These are phyloP conservation scores for Cryoendolithus antarcticus DNA, from an alignment of 2,329 filamentous ascomycete genomes.

Conservation along the genomic window DNA sequence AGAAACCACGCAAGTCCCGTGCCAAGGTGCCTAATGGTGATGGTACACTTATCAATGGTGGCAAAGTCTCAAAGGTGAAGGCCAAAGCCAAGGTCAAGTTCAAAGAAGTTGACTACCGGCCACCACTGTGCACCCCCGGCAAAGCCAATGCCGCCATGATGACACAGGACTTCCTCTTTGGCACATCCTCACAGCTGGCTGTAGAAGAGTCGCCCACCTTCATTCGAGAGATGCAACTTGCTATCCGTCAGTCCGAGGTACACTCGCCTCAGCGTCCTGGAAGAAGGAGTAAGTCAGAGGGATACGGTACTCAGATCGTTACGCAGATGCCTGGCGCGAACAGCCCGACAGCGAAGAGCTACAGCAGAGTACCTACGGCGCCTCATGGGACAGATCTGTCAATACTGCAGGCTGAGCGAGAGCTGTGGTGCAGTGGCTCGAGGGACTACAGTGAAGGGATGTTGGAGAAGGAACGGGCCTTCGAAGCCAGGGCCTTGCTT, in stretches of 20 bases:
- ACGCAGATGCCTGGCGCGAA: not conserved
- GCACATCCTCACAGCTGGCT: conserved; percentile 72
- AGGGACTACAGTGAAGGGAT: conserved; percentile 35
- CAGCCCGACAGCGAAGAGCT: conserved; percentile 12
- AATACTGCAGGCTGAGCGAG: conserved; percentile 20
- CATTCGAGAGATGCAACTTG: conserved; percentile 49
- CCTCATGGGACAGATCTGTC: conserved; percentile 20
- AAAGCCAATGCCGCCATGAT: conserved; percentile 54
- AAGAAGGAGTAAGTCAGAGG: not conserved
- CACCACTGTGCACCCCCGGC: conserved; percentile 50
- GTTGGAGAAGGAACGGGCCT: not conserved
- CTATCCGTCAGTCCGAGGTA: conserved; percentile 46
- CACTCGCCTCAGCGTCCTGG: conserved; percentile 13
- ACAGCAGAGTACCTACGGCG: conserved; percentile 13
- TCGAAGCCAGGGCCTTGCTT: too few species aligned
- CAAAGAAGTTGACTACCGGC: conserved; percentile 10
- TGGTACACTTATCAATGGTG: conserved; percentile 1
- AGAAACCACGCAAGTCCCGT: conserved; percentile 17
- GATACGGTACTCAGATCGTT: not conserved
- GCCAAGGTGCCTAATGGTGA: conserved; percentile 9
- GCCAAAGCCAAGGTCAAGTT: conserved; percentile 19
- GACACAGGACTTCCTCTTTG: conserved; percentile 68
- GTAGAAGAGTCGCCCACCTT: conserved; percentile 58
- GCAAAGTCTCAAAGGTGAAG: conserved; percentile 25
- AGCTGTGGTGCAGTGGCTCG: conserved; percentile 60